phyloP scores from a whole-genome alignment of 305 asterid species.

The Salvia sclarea region DNA sequence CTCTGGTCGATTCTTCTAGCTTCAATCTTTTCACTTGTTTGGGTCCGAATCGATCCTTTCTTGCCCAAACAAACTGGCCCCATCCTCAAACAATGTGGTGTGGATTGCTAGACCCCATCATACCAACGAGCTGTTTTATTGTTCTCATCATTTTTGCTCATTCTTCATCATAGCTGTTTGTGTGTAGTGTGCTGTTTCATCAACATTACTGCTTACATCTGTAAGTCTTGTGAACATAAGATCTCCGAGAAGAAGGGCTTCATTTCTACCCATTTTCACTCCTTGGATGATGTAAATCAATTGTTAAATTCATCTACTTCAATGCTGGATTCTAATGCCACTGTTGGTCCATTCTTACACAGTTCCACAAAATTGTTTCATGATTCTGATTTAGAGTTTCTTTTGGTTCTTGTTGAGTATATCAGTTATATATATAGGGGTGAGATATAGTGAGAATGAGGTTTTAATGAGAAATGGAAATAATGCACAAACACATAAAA shows the following conservation, averaged over 20 bases:
- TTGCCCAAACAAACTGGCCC: constrained; percentile 88
- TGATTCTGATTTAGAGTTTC: neutral
- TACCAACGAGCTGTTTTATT: constrained; percentile 25
- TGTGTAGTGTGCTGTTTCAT: constrained; percentile 29
- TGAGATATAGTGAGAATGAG: too few relatives aligned
- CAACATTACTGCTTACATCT: constrained; percentile 18
- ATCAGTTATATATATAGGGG: neutral
- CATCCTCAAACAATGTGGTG: constrained; percentile 77
- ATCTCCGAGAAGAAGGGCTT: constrained; percentile 27
- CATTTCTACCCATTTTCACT: constrained; percentile 23
- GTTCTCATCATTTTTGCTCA: constrained; percentile 35
- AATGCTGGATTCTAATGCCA: constrained; percentile 10
- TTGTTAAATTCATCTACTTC: constrained; percentile 23
- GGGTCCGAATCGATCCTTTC: constrained; percentile 88
- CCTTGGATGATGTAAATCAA: constrained; percentile 20
- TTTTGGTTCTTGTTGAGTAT: neutral
- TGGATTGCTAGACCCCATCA: constrained; percentile 55
- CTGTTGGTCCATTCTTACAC: constrained; percentile 1
- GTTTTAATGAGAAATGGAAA: too few relatives aligned
- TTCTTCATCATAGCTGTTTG: constrained; percentile 33
- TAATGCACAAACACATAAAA: too few relatives aligned
- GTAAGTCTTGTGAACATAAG: constrained; percentile 29
- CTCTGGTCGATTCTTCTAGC: constrained; percentile 86
- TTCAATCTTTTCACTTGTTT: constrained; percentile 80
- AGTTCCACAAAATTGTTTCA: constrained; percentile 21